These are phyloP conservation scores for Earliella scabrosa DNA, from an alignment of 1,284 basidiomycete genomes.

Conservation along the genomic window DNA sequence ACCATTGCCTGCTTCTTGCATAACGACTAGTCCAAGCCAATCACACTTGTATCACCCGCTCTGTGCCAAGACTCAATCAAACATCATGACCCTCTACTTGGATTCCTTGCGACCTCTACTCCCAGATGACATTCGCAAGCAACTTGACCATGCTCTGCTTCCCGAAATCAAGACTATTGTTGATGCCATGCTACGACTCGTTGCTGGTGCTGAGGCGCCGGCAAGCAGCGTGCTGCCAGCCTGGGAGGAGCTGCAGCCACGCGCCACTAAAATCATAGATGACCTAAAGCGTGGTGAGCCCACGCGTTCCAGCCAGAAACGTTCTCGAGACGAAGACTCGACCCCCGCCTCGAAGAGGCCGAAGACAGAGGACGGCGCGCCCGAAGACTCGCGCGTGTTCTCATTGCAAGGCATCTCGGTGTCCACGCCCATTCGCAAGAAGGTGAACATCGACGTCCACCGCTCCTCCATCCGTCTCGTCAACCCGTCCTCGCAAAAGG, in stretches of 20 bases:
- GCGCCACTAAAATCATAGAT: slow-evolving; percentile 17
- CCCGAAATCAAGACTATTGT: slow-evolving; percentile 19
- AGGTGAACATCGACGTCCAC: slow-evolving; percentile 63
- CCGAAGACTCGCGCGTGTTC: slow-evolving; percentile 48
- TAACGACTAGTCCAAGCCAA: not conserved
- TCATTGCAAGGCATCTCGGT: slow-evolving; percentile 63
- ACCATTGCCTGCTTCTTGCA: not conserved
- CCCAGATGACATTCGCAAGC: slow-evolving; percentile 14
- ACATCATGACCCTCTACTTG: slow-evolving; percentile 14
- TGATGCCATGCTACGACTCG: slow-evolving; percentile 30
- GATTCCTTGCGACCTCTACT: slow-evolving; percentile 20
- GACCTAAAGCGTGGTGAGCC: slow-evolving; percentile 21
- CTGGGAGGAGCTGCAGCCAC: slow-evolving; percentile 24
- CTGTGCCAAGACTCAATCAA: not conserved
- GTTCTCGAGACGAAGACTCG: slow-evolving; percentile 27
- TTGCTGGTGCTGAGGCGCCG: slow-evolving; percentile 24
- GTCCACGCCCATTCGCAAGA: slow-evolving; percentile 72
- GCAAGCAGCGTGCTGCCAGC: slow-evolving; percentile 5
- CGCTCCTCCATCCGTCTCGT: slow-evolving; percentile 51
- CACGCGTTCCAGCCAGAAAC: slow-evolving; percentile 21
- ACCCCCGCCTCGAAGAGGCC: slow-evolving; percentile 13
- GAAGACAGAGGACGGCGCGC: slow-evolving; percentile 5
- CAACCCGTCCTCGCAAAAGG: slow-evolving; percentile 46
- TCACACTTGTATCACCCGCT: not conserved
- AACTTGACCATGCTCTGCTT: slow-evolving; percentile 19